Base-by-base conservation (phyloP, 208 protist species). In the Wallacemonas sp. region DNA sequence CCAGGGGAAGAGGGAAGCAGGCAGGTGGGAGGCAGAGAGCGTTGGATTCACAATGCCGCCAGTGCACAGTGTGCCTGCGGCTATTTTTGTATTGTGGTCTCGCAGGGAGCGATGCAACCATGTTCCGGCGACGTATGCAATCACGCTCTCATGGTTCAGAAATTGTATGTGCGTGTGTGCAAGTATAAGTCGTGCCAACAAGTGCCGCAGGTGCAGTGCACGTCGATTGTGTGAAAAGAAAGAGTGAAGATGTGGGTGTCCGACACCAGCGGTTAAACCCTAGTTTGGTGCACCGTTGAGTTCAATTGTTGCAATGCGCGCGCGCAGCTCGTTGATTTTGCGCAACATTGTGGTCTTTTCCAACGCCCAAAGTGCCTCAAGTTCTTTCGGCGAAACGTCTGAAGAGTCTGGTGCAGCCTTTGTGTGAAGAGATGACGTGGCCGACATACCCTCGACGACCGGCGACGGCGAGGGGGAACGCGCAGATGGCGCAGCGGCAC, bases 81-180 rank as follows among this genome's bases (percentile, higher is more conserved):
- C n/a, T n/a, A n/a, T n/a, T n/a, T n/a, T n/a, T n/a, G n/a, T n/a
- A n/a, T n/a, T n/a, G n/a, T n/a, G n/a, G n/a, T n/a, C n/a, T n/a
- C n/a, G n/a, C n/a, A n/a, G n/a, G n/a, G n/a, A n/a, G n/a, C n/a
- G n/a, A n/a, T n/a, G n/a, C n/a, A n/a, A n/a, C n/a, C n/a, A 66
- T 57, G n/a, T 65, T 44, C 61, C 64, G 73, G 36, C 30, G 44
- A 62, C 45, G 54, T 73, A 66, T 69, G 22, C 57, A 76, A 71
- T 32, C 58, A 21, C 59, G 0, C 9, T 39, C 46, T 10, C 34
- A 32, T 27, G 8, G 38, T 58, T 52, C 26, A 33, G 53, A 61
- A 61, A 24, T 41, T 63, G 55, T n/a, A n/a, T n/a, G n/a, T n/a
- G n/a, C n/a, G n/a, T n/a, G n/a, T n/a, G n/a, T n/a, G n/a, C n/a